A percentile compares a stretch with the other conserved stretches of the same genome.
Evolutionary conservation across 257 asterid genomes (phyloP).

Genomic region (Verbascum thapsus): DNA sequence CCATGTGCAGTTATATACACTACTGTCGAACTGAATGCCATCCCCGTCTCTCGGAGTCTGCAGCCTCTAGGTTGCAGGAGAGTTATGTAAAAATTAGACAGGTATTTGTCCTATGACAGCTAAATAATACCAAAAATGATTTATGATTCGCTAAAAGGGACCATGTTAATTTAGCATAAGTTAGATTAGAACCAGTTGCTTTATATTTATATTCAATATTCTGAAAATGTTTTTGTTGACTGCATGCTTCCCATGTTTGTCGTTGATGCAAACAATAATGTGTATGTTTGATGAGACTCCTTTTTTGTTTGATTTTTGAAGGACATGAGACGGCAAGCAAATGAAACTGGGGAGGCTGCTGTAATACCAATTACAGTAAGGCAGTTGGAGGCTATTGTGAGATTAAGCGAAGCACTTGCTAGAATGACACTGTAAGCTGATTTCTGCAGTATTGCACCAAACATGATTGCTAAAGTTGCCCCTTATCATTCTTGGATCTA

Average conservation of each 20-base stretch:
- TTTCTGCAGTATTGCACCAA: background rate
- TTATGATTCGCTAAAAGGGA: constrained; percentile 19
- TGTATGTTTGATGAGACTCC: constrained; percentile 6
- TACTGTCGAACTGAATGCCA: constrained; percentile 83
- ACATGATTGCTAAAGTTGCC: constrained; percentile 4
- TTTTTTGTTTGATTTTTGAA: constrained; percentile 35
- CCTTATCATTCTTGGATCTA: constrained; percentile 10
- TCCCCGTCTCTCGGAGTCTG: constrained; percentile 93
- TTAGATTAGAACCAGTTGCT: background rate
- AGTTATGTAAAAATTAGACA: constrained; percentile 89
- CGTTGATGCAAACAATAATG: constrained; percentile 12
- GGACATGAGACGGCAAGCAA: constrained; percentile 95
- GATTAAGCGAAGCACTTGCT: constrained; percentile 94
- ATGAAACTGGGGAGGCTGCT: constrained; percentile 86
- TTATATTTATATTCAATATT: background rate
- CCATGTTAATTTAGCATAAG: constrained; percentile 22
- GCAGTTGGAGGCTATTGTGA: constrained; percentile 95
- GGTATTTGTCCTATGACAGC: constrained; percentile 44
- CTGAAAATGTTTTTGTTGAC: constrained; percentile 13
- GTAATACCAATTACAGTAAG: constrained; percentile 97
- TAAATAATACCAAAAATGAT: background rate
- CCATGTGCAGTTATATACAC: constrained; percentile 72
- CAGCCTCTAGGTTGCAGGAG: constrained; percentile 87
- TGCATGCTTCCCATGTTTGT: background rate
- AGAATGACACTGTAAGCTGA: constrained; percentile 89